phyloP scores from a whole-genome alignment of 495 filamentous ascomycete species.

The Saxophila tyrrhenica region DNA sequence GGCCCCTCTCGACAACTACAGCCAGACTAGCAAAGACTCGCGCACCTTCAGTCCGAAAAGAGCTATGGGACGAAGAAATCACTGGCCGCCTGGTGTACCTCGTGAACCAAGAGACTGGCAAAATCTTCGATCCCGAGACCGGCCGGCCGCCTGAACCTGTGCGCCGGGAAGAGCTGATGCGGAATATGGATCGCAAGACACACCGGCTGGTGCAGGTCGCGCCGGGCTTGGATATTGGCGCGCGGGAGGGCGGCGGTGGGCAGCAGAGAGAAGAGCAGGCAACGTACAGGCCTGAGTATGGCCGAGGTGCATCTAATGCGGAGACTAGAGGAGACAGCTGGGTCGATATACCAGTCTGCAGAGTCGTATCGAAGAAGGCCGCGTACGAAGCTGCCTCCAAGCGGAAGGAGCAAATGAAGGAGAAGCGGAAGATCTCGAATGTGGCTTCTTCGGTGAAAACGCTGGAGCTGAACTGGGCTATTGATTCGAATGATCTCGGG shows the following conservation, averaged over 20 bases:
- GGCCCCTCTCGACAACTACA: slow-evolving; percentile 5
- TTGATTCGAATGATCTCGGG: slow-evolving; percentile 36
- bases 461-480: slow-evolving; percentile 78
- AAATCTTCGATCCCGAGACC: slow-evolving; percentile 27
- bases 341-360: slow-evolving; percentile 46
- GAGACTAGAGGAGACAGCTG: background rate
- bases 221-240: slow-evolving; percentile 11
- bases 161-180: slow-evolving; percentile 40
- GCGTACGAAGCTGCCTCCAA: slow-evolving; percentile 23
- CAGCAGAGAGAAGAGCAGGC: slow-evolving; percentile 7
- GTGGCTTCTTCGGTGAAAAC: slow-evolving; percentile 40
- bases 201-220: slow-evolving; percentile 51
- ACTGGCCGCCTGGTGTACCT: slow-evolving; percentile 7
- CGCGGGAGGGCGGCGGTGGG: background rate
- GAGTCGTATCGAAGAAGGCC: slow-evolving; percentile 44
- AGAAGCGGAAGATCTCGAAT: slow-evolving; percentile 10
- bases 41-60: slow-evolving; percentile 3
- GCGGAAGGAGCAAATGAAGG: slow-evolving; percentile 30
- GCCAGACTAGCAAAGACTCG: background rate
- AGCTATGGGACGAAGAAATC: slow-evolving; percentile 21
- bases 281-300: background rate
- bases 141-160: slow-evolving; percentile 23
- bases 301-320: too few relatives aligned
- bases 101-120: slow-evolving; percentile 21
- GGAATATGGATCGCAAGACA: slow-evolving; percentile 37